Evolutionary conservation across 2,329 filamentous ascomycete genomes (phyloP).

Genomic region (Thelonectria discophora): DNA sequence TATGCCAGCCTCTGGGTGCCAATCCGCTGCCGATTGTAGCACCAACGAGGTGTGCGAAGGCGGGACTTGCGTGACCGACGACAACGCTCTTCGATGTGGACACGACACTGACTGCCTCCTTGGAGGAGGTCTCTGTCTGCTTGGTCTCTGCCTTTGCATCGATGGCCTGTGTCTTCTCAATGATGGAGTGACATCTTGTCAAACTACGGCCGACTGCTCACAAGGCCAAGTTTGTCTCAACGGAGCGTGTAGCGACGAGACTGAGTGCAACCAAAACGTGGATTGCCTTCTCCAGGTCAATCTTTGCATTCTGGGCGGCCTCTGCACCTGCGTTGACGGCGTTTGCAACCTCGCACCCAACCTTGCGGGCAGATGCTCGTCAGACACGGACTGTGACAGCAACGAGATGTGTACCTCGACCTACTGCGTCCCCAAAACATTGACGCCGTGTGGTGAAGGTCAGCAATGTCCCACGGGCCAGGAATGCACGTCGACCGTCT

Average conservation of each 20-base stretch:
- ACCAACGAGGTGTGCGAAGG: constrained; percentile 7
- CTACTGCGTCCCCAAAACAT: constrained; percentile 1
- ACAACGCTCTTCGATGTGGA: background rate
- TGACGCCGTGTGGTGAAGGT: background rate
- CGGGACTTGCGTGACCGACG: background rate
- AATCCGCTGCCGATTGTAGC: background rate
- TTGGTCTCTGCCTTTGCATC: constrained; percentile 9
- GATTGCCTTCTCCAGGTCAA: background rate
- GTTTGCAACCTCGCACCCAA: background rate
- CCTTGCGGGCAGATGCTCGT: background rate
- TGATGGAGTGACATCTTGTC: background rate
- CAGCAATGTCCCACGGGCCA: constrained; percentile 1
- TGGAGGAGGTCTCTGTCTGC: constrained; percentile 1
- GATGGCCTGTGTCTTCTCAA: constrained; percentile 5
- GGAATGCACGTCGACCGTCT: background rate
- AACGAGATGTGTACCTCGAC: constrained; percentile 2
- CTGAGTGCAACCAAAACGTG: background rate
- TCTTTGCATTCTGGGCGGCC: constrained; percentile 7
- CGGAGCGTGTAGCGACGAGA: background rate
- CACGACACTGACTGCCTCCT: constrained; percentile 11
- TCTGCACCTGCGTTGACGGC: constrained; percentile 8
- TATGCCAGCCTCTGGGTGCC: background rate
- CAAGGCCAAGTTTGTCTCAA: constrained; percentile 2
- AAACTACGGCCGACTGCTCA: background rate
- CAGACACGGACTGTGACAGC: background rate